Evolutionary conservation across 306 rosid genomes (phyloP).

Genomic region (Rosa lucieae): DNA sequence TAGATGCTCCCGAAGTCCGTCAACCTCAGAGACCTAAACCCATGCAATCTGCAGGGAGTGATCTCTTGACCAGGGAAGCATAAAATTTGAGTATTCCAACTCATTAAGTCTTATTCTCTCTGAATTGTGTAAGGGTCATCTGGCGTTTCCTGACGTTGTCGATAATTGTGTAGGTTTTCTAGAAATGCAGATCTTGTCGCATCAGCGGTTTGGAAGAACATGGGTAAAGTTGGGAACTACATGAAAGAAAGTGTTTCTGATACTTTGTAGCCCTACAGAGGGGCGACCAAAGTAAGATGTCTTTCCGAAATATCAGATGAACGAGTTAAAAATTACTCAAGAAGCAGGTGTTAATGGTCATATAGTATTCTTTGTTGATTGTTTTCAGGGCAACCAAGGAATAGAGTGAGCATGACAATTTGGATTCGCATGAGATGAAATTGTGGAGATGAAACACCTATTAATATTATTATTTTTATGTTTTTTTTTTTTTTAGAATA

Average conservation of each 20-base stretch:
- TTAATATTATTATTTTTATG: too few species aligned
- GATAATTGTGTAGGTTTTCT: conserved; percentile 5
- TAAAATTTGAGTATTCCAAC: neutral
- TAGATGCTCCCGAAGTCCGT: conserved; percentile 10
- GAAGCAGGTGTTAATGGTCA: neutral
- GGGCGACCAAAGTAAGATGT: conserved; percentile 14
- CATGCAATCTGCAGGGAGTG: neutral
- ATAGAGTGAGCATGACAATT: too few species aligned
- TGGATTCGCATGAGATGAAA: too few species aligned
- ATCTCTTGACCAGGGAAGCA: conserved; percentile 20
- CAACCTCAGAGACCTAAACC: conserved; percentile 4
- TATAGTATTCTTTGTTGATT: too few species aligned
- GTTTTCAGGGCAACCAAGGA: too few species aligned
- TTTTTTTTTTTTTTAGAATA: too few species aligned
- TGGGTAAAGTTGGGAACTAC: conserved; percentile 18
- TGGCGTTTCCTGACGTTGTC: neutral
- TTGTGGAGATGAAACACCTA: too few species aligned
- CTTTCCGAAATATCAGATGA: neutral
- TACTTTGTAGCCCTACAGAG: neutral
- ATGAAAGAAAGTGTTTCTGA: neutral
- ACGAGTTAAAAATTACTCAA: neutral
- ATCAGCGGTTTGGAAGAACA: conserved; percentile 17
- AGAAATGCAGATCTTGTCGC: conserved; percentile 26
- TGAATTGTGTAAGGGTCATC: neutral
- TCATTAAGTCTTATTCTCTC: neutral